Conservation (phyloP, 768 basidiomycete species). For the Exsudoporus frostii region DNA sequence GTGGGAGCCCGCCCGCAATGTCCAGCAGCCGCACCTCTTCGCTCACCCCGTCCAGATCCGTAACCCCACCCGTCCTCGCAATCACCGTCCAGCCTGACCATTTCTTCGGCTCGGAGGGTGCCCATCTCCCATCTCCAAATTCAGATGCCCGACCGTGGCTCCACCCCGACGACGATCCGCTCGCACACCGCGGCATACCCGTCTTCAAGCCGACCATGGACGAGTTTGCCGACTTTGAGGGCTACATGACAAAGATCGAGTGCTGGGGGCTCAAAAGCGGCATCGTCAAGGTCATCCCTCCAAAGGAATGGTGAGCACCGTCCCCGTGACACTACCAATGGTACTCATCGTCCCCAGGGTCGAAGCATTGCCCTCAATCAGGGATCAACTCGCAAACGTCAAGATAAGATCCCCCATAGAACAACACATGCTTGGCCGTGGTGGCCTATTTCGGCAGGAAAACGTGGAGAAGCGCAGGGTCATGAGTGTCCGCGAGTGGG, state of each 20-base stretch:
- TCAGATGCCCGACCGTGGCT: conserved; percentile 66
- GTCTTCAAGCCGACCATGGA: conserved; percentile 94
- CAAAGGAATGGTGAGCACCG: conserved; percentile 79
- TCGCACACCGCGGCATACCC: conserved; percentile 87
- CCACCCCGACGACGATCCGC: conserved; percentile 75
- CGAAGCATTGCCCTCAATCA: conserved; percentile 66
- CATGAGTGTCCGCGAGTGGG: conserved; percentile 88
- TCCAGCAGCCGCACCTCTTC: conserved; percentile 29
- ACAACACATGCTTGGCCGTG: conserved; percentile 85
- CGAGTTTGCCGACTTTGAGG: conserved; percentile 91
- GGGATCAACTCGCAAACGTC: conserved; percentile 65
- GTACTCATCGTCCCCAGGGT: conserved; percentile 46
- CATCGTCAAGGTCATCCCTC: conserved; percentile 95
- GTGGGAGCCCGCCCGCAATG: conserved; percentile 19
- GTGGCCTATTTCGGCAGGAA: conserved; percentile 84
- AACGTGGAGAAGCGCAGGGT: conserved; percentile 85
- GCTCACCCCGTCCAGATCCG: conserved; percentile 44
- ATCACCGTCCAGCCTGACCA: conserved; percentile 74
- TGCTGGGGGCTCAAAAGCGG: conserved; percentile 89
- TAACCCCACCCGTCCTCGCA: conserved; percentile 40
- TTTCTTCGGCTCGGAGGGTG: conserved; percentile 63
- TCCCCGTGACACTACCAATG: conserved; percentile 13
- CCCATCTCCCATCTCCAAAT: conserved; percentile 51
- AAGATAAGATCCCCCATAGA: conserved; percentile 90
- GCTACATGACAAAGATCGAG: conserved; percentile 81